Conservation (phyloP, 345 rosid genomes). For the Eucalyptus erythrocorys region DNA sequence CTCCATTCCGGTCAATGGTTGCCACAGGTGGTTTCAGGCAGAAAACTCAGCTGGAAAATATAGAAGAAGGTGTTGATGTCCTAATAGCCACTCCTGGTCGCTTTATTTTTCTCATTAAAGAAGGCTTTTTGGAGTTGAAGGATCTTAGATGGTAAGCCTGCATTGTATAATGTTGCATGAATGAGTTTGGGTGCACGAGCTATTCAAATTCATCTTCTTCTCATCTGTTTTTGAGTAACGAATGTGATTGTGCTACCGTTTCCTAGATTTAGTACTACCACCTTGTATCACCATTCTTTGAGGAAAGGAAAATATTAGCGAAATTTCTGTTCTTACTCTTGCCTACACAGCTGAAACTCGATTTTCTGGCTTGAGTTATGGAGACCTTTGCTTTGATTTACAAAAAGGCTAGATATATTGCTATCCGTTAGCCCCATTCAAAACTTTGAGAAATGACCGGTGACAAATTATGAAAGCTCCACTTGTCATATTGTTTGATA, state of each 20-base stretch:
- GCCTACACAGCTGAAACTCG: not conserved
- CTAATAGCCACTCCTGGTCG: constrained; percentile 94
- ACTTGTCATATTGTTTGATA: not conserved
- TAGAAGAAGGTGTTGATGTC: constrained; percentile 71
- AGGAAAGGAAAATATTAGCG: not conserved
- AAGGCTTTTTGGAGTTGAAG: constrained; percentile 49
- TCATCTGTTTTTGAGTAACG: too few species aligned
- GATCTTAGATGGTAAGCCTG: constrained; percentile 56
- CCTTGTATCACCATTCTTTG: not conserved
- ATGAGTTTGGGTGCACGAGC: not conserved
- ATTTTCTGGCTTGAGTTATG: not conserved
- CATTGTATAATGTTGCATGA: not conserved
- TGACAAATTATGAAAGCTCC: not conserved
- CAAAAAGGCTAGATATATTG: not conserved
- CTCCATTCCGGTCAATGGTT: constrained; percentile 83
- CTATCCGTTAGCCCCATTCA: not conserved
- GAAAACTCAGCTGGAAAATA: constrained; percentile 73
- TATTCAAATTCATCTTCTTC: not conserved
- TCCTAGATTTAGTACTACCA: not conserved
- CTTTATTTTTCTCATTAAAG: constrained; percentile 62
- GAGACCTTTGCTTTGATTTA: not conserved
- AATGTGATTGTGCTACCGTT: not conserved
- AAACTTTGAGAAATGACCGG: not conserved
- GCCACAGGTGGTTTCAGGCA: constrained; percentile 86
- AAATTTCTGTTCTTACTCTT: not conserved